Evolutionary conservation across 257 asterid species (phyloP), one percentile per base, ranked within the genome.

Genomic region (Cynanchum wilfordii): DNA sequence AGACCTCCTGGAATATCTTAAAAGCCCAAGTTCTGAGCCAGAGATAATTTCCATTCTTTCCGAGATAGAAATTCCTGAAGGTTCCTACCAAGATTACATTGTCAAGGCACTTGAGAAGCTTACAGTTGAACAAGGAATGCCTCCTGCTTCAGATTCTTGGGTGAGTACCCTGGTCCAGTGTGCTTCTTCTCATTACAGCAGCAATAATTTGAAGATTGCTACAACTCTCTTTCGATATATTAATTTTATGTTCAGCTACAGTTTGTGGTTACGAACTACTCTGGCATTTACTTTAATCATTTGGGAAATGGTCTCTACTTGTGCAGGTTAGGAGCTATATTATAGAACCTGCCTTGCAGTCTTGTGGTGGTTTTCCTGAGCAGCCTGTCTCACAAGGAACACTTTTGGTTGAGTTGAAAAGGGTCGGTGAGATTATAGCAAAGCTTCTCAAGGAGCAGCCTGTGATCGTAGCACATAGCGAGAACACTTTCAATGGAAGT

Each of bases 81-180:
- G 88, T 47, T 87, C 90, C 68, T 88, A 90, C 59, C 88, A 78
- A 69, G 91, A 85, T 74, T 79, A 82, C 78, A 75, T 87, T 59
- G 49, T 82, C 70, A 87, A 83, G 85, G 94, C 90, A 38, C 85
- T 92, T 36, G 88, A 87, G 85, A 92, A 90, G 71, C 98, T 95
- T 22, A 82, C 96, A 0, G 95, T 95, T 24, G 97, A 90, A 22
- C 91, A 90, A 16, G 99, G 99, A 51, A 85, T 95, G 90, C 99
- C 99, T 73, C 98, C 99, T 20, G 89, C 96, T 69, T 76, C 92
- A 7, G 99, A 95, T 79, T 84, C 92, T 72, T 95, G 98, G 98
- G 98, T 95, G 85, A 59, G 66, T 59, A 15, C 7, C 64, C 52
- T 20, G 1, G 13, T 54, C 54, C 52, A 62, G n/a, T 58, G 30